phyloP scores from a whole-genome alignment of 1,139 yeast species.

The Yarrowia galli region DNA sequence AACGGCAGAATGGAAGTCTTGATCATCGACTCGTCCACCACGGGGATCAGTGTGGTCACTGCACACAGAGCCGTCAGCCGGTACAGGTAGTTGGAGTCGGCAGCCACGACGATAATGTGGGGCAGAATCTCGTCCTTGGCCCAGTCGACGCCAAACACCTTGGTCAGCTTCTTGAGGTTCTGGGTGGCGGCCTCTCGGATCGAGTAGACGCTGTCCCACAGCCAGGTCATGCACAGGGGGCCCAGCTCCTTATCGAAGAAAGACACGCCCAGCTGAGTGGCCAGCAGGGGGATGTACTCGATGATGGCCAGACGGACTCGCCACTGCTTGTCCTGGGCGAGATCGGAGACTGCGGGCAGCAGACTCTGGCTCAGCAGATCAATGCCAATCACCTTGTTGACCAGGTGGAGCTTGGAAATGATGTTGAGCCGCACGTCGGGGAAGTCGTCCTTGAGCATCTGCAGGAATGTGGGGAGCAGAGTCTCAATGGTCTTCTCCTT shows the following conservation, averaged over 20 bases:
- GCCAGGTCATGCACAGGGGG: slow-evolving; percentile 91
- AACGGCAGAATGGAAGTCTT: slow-evolving; percentile 78
- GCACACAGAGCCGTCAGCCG: slow-evolving; percentile 92
- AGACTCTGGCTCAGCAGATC: slow-evolving; percentile 83
- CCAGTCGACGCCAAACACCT: slow-evolving; percentile 93
- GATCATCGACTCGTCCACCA: slow-evolving; percentile 61
- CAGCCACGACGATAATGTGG: slow-evolving; percentile 65
- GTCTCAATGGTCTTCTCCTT: slow-evolving; percentile 84
- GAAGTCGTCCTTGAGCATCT: slow-evolving; percentile 95
- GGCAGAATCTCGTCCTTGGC: slow-evolving; percentile 83
- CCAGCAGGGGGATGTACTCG: slow-evolving; percentile 93
- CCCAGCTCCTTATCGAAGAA: slow-evolving; percentile 93
- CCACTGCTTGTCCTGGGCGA: slow-evolving; percentile 98
- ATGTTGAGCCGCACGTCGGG: slow-evolving; percentile 96
- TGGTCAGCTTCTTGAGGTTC: slow-evolving; percentile 79
- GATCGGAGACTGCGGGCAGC: slow-evolving; percentile 93
- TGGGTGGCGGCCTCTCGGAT: slow-evolving; percentile 95
- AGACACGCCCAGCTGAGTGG: slow-evolving; percentile 93
- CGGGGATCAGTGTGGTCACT: slow-evolving; percentile 73
- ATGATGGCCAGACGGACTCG: slow-evolving; percentile 96
- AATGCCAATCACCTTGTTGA: slow-evolving; percentile 93
- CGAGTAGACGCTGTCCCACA: slow-evolving; percentile 97
- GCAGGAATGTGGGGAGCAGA: slow-evolving; percentile 84
- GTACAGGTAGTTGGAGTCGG: slow-evolving; percentile 76
- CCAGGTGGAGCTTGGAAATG: slow-evolving; percentile 88